These are phyloP conservation scores for Malassezia globosa DNA, from an alignment of 1,284 basidiomycete genomes.

Conservation along the genomic window DNA sequence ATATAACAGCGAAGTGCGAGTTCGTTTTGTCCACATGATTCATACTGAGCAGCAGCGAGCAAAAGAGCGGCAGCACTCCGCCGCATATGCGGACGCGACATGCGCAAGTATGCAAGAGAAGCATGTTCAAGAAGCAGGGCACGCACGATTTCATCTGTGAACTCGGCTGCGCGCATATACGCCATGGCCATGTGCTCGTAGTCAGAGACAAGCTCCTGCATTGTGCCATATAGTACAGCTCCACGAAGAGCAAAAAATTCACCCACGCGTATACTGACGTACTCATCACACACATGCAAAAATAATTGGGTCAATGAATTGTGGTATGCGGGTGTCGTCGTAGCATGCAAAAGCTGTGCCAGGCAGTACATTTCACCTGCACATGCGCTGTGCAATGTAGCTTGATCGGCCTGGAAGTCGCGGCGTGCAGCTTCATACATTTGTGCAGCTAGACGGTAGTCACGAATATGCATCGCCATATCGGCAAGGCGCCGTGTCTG, in stretches of 20 bases:
- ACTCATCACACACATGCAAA: conserved; percentile 6
- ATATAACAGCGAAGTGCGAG: conserved; percentile 26
- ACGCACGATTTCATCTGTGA: conserved; percentile 50
- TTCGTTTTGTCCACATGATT: conserved; percentile 51
- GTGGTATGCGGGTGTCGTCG: conserved; percentile 27
- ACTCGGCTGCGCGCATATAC: conserved; percentile 25
- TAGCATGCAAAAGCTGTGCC: not conserved
- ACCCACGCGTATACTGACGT: not conserved
- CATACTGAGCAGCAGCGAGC: conserved; percentile 51
- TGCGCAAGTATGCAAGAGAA: conserved; percentile 48
- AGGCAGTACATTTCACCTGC: conserved; percentile 26
- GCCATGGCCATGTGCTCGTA: conserved; percentile 25
- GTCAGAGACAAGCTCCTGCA: conserved; percentile 23
- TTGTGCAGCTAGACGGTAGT: conserved; percentile 68
- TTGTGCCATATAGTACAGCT: conserved; percentile 36
- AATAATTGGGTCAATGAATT: not conserved
- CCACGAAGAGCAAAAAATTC: conserved; percentile 26
- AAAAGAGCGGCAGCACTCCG: conserved; percentile 51
- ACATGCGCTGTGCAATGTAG: conserved; percentile 28
- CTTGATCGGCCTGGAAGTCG: conserved; percentile 43
- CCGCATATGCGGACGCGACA: conserved; percentile 42
- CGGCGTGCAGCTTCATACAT: conserved; percentile 72
- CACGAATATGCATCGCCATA: conserved; percentile 81
- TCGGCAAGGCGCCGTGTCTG: conserved; percentile 67
- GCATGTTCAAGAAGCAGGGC: conserved; percentile 53